Percentiles rank a stretch among this genome's conserved stretches.
Conservation (phyloP, 2,329 filamentous ascomycete genomes). For the Aspergillus novoparasiticus region DNA sequence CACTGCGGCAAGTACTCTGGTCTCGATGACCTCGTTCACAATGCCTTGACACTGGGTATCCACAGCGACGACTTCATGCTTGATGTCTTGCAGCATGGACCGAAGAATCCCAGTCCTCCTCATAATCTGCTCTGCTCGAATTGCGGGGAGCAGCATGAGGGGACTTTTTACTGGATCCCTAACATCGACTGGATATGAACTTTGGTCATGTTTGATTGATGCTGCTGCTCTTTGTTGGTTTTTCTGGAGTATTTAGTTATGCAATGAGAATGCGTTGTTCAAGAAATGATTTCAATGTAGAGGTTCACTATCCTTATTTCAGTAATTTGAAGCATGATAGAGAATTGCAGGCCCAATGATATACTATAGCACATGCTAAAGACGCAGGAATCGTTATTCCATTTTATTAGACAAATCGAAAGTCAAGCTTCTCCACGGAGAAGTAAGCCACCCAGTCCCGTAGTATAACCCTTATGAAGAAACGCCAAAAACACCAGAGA, state of each 20-base stretch:
- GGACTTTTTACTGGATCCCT: neutral
- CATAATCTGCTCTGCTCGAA: constrained; percentile 2
- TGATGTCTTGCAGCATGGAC: constrained; percentile 5
- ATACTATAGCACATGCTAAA: constrained; percentile 1
- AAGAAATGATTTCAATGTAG: neutral
- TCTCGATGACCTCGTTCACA: constrained; percentile 9
- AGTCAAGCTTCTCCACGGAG: neutral
- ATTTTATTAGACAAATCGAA: neutral
- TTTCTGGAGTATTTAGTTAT: neutral
- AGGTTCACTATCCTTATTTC: no score
- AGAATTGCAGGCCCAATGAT: neutral
- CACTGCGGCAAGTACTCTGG: constrained; percentile 9
- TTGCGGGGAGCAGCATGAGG: neutral
- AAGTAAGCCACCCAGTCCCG: neutral
- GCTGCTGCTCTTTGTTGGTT: neutral
- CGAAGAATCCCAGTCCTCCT: constrained; percentile 1
- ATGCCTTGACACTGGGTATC: neutral
- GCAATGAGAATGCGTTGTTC: neutral
- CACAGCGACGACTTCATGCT: constrained; percentile 8
- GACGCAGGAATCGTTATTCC: neutral
- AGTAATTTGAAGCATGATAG: neutral
- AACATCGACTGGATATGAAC: accelerated
- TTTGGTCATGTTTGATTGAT: neutral
- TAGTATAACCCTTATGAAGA: constrained; percentile 1
- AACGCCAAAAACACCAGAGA: constrained; percentile 10